Conservation (phyloP, 2,329 filamentous ascomycete species). For the Stachybotrys chlorohalonatus region DNA sequence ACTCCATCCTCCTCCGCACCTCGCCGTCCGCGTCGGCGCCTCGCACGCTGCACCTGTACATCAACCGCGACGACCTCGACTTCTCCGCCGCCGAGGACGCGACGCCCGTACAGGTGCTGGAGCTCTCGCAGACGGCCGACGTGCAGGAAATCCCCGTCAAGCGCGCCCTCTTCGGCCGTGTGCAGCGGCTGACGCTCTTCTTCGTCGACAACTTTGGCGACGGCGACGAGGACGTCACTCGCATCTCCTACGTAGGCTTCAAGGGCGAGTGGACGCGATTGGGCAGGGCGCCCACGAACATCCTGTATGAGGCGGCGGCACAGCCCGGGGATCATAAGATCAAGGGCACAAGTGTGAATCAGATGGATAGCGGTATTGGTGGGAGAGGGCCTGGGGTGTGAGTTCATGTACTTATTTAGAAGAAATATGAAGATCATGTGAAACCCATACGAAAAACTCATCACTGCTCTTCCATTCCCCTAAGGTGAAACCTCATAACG, state of each 20-base stretch:
- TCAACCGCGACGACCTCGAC: slow-evolving; percentile 82
- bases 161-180: slow-evolving; percentile 79
- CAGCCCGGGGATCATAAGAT: slow-evolving; percentile 81
- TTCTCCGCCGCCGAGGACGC: slow-evolving; percentile 67
- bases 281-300: slow-evolving; percentile 62
- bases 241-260: slow-evolving; percentile 79
- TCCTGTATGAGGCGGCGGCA: slow-evolving; percentile 88
- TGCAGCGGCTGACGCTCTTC: slow-evolving; percentile 76
- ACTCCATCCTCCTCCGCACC: slow-evolving; percentile 78
- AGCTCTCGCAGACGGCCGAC: slow-evolving; percentile 68
- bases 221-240: slow-evolving; percentile 71
- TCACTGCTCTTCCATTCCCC: no score
- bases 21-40: slow-evolving; percentile 64
- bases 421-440: no score
- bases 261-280: slow-evolving; percentile 89
- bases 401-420: no score
- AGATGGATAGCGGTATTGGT: slow-evolving; percentile 47
- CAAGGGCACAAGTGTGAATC: slow-evolving; percentile 45
- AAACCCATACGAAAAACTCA: no score
- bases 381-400: slow-evolving; percentile 23
- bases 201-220: slow-evolving; percentile 84
- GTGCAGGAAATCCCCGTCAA: slow-evolving; percentile 83
- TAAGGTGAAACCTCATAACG: no score
- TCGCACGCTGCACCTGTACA: slow-evolving; percentile 74
- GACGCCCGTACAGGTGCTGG: slow-evolving; percentile 63